Base-by-base conservation (phyloP, 2,329 filamentous ascomycete genomes). In the Cadophora malorum region DNA sequence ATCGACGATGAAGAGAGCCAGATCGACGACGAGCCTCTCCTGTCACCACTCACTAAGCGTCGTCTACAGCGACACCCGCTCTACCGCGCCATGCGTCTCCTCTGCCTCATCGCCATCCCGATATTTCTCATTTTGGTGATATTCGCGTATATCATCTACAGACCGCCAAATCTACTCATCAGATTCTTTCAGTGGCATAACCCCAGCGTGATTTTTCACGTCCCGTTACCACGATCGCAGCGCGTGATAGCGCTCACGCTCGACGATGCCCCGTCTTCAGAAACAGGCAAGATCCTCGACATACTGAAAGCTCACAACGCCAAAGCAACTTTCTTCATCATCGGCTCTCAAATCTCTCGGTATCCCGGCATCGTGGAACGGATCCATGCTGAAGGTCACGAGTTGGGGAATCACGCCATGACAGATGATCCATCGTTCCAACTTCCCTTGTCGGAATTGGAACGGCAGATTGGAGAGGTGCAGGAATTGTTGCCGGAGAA, bases 361-460 rank as follows among this genome's bases (percentile, higher is more conserved):
- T 79, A 81, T 3, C 84, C 90, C 75, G 80, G 81, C 6, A 79
- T 84, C 3, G 81, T 93, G 38, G 79, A 83, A 53, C 81, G 86
- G 49, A 81, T 91, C 1, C 82, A 92, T n/a, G 80, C 81, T 47
- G 81, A 80, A 60, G 89, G 89, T 25, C 87, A 91, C 78, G 91
- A 94, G 81, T 82, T 97, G 3, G 94, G 87, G 28, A 97, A 97
- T 80, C 94, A 97, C 79, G 94, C 91, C 10, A 94, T 96, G 92
- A 86, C 89, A 78, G 94, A 97, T 79, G 92, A 96, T 81, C 88
- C 93, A 0, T 90, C 90, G 10, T 83, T 86, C 55, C 82, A 82
- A 0, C 82, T 97, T 31, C 79, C 83, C 50, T 83, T 89, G 63
- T 81, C 80, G 0, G 83, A 86, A 69, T 85, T 97, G 0, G 80